Percentiles rank a stretch among this genome's conserved stretches.
Evolutionary conservation across 2,329 filamentous ascomycete species (phyloP).

Genomic region (Scolecobasidium constrictum): DNA sequence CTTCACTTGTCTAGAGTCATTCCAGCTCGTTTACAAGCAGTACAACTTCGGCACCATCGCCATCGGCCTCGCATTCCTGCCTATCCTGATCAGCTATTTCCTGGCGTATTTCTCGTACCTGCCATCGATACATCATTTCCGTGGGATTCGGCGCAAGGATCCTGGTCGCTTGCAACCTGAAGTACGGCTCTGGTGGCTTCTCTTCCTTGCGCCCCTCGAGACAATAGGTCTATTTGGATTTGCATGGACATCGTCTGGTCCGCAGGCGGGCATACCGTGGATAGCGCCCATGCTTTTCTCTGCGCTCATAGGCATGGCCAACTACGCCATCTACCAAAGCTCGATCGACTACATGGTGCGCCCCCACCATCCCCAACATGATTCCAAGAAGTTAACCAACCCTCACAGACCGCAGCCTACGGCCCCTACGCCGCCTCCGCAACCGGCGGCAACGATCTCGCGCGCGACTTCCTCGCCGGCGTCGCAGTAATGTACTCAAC

Average conservation of each 20-base stretch:
- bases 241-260: slow-evolving; percentile 57
- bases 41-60: slow-evolving; percentile 51
- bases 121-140: slow-evolving; percentile 38
- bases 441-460: slow-evolving; percentile 67
- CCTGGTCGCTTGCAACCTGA: slow-evolving; percentile 7
- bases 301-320: slow-evolving; percentile 61
- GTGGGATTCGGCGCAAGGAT: slow-evolving; percentile 8
- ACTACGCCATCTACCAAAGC: slow-evolving; percentile 65
- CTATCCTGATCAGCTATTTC: slow-evolving; percentile 56
- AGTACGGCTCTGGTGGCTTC: slow-evolving; percentile 50
- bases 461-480: slow-evolving; percentile 65
- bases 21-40: slow-evolving; percentile 55
- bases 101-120: slow-evolving; percentile 53
- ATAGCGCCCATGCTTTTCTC: slow-evolving; percentile 56
- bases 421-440: slow-evolving; percentile 66
- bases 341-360: slow-evolving; percentile 73
- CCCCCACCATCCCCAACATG: slow-evolving; percentile 43
- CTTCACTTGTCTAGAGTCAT: slow-evolving; percentile 69
- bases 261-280: slow-evolving; percentile 48
- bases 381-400: slow-evolving; percentile 69
- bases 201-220: slow-evolving; percentile 31
- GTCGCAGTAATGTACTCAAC: slow-evolving; percentile 57
- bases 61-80: slow-evolving; percentile 53
- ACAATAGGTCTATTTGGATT: slow-evolving; percentile 63
- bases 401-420: slow-evolving; percentile 67